Evolutionary conservation across 331 rosid species (phyloP).

Genomic region (Rhamnella rubrinervis): DNA sequence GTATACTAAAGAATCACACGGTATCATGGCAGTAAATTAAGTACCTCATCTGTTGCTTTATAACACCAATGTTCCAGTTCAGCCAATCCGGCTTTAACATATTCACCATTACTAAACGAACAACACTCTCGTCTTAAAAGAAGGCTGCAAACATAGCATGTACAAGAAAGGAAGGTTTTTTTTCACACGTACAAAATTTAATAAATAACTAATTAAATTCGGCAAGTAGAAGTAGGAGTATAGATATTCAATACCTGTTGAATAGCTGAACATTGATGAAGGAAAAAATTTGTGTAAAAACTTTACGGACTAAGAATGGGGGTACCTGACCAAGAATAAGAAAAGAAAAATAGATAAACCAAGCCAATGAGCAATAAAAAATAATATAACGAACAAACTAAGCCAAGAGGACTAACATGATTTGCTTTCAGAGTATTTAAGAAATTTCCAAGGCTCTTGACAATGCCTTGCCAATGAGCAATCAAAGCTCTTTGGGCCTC

Average conservation of each 20-base stretch:
- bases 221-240: conserved; percentile 13
- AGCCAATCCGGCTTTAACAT: conserved; percentile 84
- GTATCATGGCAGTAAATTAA: conserved; percentile 7
- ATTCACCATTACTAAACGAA: conserved; percentile 89
- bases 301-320: conserved; percentile 85
- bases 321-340: conserved; percentile 58
- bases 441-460: conserved; percentile 74
- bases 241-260: conserved; percentile 54
- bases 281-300: conserved; percentile 83
- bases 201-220: conserved; percentile 5
- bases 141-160: conserved; percentile 47
- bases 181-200: background rate
- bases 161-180: background rate
- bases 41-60: conserved; percentile 85
- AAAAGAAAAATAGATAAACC: conserved; percentile 1
- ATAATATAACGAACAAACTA: conserved; percentile 5
- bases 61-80: conserved; percentile 86
- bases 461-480: conserved; percentile 93
- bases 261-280: conserved; percentile 89
- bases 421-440: conserved; percentile 65
- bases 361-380: background rate
- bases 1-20: background rate
- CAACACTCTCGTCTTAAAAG: conserved; percentile 89
- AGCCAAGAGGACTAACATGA: conserved; percentile 49
- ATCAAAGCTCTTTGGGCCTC: conserved; percentile 84